phyloP scores from a whole-genome alignment of 306 rosid species.

The Lotus japonicus region DNA sequence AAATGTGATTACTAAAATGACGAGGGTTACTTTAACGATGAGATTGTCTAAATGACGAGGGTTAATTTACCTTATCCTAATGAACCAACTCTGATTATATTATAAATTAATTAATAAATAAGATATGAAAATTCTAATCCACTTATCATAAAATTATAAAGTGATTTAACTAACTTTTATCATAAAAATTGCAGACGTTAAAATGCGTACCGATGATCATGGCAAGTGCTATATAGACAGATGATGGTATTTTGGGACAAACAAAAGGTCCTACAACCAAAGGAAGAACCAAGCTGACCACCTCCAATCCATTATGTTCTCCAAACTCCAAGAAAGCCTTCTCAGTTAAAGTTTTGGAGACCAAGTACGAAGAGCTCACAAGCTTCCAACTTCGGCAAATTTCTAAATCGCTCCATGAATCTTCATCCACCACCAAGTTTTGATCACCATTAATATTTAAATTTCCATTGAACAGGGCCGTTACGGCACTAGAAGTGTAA shows the following conservation, averaged over 20 bases:
- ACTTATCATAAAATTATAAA: too few relatives aligned
- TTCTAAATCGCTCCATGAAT: slow-evolving; percentile 48
- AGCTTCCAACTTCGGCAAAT: neutral
- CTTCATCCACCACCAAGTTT: slow-evolving; percentile 30
- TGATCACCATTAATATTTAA: neutral
- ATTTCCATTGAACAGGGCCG: slow-evolving; percentile 1
- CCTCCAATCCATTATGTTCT: slow-evolving; percentile 38
- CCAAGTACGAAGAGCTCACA: slow-evolving; percentile 29
- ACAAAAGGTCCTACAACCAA: slow-evolving; percentile 55
- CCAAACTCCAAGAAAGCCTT: slow-evolving; percentile 43
- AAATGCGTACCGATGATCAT: slow-evolving; percentile 38
- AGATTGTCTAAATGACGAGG: too few relatives aligned
- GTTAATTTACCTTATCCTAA: too few relatives aligned
- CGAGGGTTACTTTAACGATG: too few relatives aligned
- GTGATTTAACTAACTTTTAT: too few relatives aligned
- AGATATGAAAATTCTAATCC: too few relatives aligned
- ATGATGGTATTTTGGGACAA: slow-evolving; percentile 35
- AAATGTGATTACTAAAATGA: too few relatives aligned
- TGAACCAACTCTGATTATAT: too few relatives aligned
- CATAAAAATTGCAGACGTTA: too few relatives aligned
- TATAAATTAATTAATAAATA: too few relatives aligned
- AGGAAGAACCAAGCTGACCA: slow-evolving; percentile 50
- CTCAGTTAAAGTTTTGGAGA: slow-evolving; percentile 54
- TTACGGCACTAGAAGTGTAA: slow-evolving; percentile 43
- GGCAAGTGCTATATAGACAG: slow-evolving; percentile 27